Evolutionary conservation across 148 eudicot species (phyloP).

Genomic region (Hydrangea macrophylla): DNA sequence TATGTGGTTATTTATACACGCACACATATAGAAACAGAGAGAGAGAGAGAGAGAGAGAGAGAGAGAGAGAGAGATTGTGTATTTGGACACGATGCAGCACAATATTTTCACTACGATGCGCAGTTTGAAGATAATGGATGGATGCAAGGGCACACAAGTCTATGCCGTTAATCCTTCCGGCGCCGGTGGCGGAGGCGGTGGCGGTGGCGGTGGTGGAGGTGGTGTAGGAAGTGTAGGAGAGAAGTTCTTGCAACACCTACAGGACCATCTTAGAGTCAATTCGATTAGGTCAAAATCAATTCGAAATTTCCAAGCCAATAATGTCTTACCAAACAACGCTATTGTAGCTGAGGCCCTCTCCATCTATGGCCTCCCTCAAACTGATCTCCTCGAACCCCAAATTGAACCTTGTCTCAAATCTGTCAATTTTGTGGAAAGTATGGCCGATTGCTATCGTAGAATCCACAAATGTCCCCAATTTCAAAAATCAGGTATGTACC

Average conservation of each 20-base stretch:
- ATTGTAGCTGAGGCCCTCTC: slow-evolving; percentile 35
- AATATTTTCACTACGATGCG: slow-evolving; percentile 60
- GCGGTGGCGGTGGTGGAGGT: neutral
- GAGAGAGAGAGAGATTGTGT: slow-evolving; percentile 7
- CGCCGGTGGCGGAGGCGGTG: slow-evolving; percentile 11
- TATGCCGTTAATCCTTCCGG: slow-evolving; percentile 35
- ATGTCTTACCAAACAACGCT: slow-evolving; percentile 18
- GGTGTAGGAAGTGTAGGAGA: slow-evolving; percentile 42
- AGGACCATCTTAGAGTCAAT: slow-evolving; percentile 71
- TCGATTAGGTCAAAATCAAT: slow-evolving; percentile 50
- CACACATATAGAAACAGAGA: too few relatives aligned
- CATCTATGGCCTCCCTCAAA: slow-evolving; percentile 36
- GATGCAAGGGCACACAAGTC: slow-evolving; percentile 49
- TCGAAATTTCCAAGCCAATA: slow-evolving; percentile 22
- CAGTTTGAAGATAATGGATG: slow-evolving; percentile 57
- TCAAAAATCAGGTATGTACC: slow-evolving; percentile 28
- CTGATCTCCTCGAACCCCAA: slow-evolving; percentile 43
- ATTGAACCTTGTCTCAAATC: slow-evolving; percentile 43
- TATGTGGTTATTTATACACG: neutral
- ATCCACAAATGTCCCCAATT: slow-evolving; percentile 32
- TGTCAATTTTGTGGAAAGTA: slow-evolving; percentile 44
- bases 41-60: neutral
- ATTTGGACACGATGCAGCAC: slow-evolving; percentile 44
- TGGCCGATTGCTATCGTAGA: slow-evolving; percentile 41
- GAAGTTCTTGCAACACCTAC: slow-evolving; percentile 54